These are phyloP conservation scores for Melastoma malabathricum DNA, from an alignment of 345 rosid species.

Conservation along the genomic window DNA sequence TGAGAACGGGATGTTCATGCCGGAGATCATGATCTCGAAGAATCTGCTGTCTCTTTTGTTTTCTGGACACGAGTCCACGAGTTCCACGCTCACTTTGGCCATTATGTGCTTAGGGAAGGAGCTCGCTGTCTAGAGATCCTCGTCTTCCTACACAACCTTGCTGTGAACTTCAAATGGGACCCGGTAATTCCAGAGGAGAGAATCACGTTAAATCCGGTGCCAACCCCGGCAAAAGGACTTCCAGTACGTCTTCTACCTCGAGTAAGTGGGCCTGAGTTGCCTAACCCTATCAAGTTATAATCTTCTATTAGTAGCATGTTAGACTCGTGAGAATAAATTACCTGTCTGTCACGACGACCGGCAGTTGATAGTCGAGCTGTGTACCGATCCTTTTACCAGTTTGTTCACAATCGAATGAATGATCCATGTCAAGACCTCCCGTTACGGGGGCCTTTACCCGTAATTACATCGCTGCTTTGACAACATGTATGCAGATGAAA, in stretches of 20 bases:
- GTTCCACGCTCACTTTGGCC: slow-evolving; percentile 3
- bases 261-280: neutral
- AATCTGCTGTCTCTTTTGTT: slow-evolving; percentile 9
- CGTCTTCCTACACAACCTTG: slow-evolving; percentile 13
- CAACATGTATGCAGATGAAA: too few relatives aligned
- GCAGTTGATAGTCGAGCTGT: too few relatives aligned
- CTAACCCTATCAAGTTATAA: neutral
- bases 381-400: too few relatives aligned
- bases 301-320: too few relatives aligned
- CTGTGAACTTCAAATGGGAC: slow-evolving; percentile 16
- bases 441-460: too few relatives aligned
- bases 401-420: too few relatives aligned
- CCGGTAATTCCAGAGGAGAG: slow-evolving; percentile 6
- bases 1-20: slow-evolving; percentile 13
- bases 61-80: slow-evolving; percentile 14
- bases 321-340: neutral
- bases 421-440: too few relatives aligned
- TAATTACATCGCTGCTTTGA: too few relatives aligned
- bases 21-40: slow-evolving; percentile 14
- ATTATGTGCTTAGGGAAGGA: slow-evolving; percentile 17
- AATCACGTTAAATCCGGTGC: slow-evolving; percentile 8
- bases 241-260: slow-evolving; percentile 9
- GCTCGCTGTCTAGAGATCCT: slow-evolving; percentile 10
- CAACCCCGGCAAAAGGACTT: slow-evolving; percentile 10
- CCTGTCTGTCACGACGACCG: too few relatives aligned